These are phyloP conservation scores for Coriaria nepalensis DNA, from an alignment of 306 rosid genomes.

Conservation along the genomic window DNA sequence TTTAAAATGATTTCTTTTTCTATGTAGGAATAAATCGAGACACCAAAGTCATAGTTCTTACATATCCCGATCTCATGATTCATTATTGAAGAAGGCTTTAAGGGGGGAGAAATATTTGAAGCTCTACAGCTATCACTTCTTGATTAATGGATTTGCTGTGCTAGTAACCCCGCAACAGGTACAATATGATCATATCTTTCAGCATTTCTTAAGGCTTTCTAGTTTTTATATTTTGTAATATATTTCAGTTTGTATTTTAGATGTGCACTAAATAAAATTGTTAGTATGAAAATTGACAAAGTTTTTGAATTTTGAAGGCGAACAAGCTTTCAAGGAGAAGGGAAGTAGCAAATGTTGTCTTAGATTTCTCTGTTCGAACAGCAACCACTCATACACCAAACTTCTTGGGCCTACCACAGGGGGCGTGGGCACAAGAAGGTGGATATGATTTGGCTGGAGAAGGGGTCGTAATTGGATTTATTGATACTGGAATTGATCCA, in stretches of 20 bases:
- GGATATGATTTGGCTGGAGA: constrained; percentile 85
- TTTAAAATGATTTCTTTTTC: constrained; percentile 7
- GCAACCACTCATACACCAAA: constrained; percentile 93
- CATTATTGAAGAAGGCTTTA: constrained; percentile 64
- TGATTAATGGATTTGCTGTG: constrained; percentile 87
- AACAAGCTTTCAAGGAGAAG: constrained; percentile 61
- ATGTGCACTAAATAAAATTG: background rate
- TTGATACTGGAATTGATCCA: constrained; percentile 96
- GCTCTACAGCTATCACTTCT: constrained; percentile 89
- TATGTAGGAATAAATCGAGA: constrained; percentile 42
- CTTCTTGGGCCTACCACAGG: constrained; percentile 84
- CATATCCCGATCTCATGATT: constrained; percentile 67
- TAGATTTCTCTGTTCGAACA: constrained; percentile 86
- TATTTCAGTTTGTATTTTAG: background rate
- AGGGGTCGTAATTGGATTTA: constrained; percentile 76
- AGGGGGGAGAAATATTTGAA: constrained; percentile 88
- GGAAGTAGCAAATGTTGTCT: constrained; percentile 72
- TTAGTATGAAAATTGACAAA: background rate
- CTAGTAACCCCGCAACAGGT: constrained; percentile 80
- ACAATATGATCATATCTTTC: constrained; percentile 6
- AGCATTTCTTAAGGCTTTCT: background rate
- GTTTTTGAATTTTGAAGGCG: constrained; percentile 41
- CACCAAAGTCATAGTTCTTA: constrained; percentile 40
- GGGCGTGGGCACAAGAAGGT: constrained; percentile 83
- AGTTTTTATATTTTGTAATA: background rate